Evolutionary conservation across 805 yeast genomes (phyloP).

Genomic region (Candida adriatica): DNA sequence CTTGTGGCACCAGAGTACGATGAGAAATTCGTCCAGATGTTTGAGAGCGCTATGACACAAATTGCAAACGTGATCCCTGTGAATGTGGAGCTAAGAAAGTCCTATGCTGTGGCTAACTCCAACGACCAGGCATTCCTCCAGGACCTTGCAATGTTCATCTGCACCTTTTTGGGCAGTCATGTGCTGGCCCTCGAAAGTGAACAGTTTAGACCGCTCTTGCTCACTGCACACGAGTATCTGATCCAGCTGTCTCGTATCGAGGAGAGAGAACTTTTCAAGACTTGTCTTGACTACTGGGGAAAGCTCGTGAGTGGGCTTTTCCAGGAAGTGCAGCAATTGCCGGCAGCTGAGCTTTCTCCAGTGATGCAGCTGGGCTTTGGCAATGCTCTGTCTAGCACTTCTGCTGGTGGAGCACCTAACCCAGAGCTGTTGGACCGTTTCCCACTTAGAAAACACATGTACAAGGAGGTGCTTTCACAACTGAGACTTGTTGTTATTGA

Average conservation of each 20-base stretch:
- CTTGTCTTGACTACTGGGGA: slow-evolving; percentile 93
- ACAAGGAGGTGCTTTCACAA: slow-evolving; percentile 70
- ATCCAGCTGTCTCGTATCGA: slow-evolving; percentile 83
- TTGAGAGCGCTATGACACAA: slow-evolving; percentile 66
- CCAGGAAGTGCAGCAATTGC: slow-evolving; percentile 78
- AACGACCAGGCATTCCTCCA: slow-evolving; percentile 90
- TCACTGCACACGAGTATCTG: slow-evolving; percentile 73
- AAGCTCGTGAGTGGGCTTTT: slow-evolving; percentile 76
- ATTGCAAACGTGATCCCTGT: slow-evolving; percentile 65
- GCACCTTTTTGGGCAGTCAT: slow-evolving; percentile 78
- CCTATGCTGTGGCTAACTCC: slow-evolving; percentile 70
- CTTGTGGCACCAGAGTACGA: slow-evolving; percentile 50
- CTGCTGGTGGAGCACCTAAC: slow-evolving; percentile 77
- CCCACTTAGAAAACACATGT: slow-evolving; percentile 82
- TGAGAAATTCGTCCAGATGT: slow-evolving; percentile 58
- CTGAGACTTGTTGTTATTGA: slow-evolving; percentile 91
- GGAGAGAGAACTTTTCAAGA: slow-evolving; percentile 93
- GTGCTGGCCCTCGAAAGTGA: slow-evolving; percentile 58
- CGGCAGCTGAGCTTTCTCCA: slow-evolving; percentile 66
- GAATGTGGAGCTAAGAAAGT: slow-evolving; percentile 58
- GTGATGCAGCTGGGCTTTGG: slow-evolving; percentile 59
- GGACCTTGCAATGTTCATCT: slow-evolving; percentile 88
- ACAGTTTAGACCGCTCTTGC: slow-evolving; percentile 47
- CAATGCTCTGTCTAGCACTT: slow-evolving; percentile 28
- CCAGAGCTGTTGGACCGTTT: slow-evolving; percentile 70